Evolutionary conservation across 495 filamentous ascomycete species (phyloP), one percentile per base, ranked within the genome.

Genomic region (Astrothelium macrocarpum): DNA sequence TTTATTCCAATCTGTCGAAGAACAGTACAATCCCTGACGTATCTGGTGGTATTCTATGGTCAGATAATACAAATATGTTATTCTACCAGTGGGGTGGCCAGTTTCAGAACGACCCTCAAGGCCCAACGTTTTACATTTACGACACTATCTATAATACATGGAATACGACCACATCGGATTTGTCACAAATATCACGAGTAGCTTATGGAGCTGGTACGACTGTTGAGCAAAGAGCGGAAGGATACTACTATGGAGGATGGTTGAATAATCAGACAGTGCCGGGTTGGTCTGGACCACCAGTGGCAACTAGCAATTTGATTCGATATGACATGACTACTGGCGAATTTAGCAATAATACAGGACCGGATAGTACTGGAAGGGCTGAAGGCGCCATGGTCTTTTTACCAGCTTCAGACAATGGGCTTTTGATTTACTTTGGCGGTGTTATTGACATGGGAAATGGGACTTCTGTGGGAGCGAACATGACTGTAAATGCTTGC

Each of bases 61-160:
- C 75, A 12, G 82, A 83, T 62, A 66, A 74, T 23, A 72, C 80
- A 31, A 83, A 84, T 67, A 82, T 81, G 67, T 67, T 75, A 28
- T 75, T 84, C 43, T 84, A 80, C 65, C 71, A 78, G 1, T 83
- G 76, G 67, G 81, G 81, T 26, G 82, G 82, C 32, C 77, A 83
- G 61, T 78, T 72, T 61, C 68, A 75, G 11, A 73, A 66, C 58
- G 67, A 72, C 0, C 75, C 79, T 5, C 64, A 68, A 18, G 62
- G 68, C 28, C 77, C 77, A 39, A 70, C 66, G 23, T 70, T 81
- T 25, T 78, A 74, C 66, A 66, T 73, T 0, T 82, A 77, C 65
- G 80, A 82, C 66, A 72, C 74, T 20, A 43, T 80, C 53, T 68
- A 75, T 58, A 71, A 80, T 61, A 70, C 74, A 34, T 82, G 79